These are phyloP conservation scores for Aspergillus costaricaensis DNA, from an alignment of 2,329 filamentous ascomycete species.

Conservation along the genomic window DNA sequence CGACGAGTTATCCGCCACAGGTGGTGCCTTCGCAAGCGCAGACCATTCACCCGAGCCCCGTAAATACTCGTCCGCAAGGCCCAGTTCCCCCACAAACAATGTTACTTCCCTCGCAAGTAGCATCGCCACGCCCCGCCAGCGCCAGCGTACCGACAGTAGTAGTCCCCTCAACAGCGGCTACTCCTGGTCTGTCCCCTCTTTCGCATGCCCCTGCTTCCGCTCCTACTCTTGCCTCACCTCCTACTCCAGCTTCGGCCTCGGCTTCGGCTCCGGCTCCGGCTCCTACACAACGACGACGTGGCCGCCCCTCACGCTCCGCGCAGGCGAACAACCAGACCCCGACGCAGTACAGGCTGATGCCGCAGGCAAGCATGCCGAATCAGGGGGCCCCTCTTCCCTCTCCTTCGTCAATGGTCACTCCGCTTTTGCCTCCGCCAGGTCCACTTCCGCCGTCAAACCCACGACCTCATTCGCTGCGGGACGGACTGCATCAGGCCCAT, in stretches of 20 bases:
- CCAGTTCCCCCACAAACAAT: not conserved
- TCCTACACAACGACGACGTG: not conserved
- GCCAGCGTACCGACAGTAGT: not conserved
- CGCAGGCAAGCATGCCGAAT: not conserved
- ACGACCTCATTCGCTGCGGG: conserved; percentile 48
- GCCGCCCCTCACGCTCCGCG: not conserved
- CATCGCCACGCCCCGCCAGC: not conserved
- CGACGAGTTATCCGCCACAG: not conserved
- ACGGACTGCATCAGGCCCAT: conserved; percentile 61
- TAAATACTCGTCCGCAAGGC: not conserved
- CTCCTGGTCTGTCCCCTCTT: not conserved
- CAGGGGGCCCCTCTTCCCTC: not conserved
- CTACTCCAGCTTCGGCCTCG: not conserved
- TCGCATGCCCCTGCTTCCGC: not conserved
- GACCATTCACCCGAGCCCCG: not conserved
- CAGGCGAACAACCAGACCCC: not conserved
- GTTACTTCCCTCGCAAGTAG: conserved; percentile 4
- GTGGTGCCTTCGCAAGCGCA: not conserved
- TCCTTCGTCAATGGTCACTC: not conserved
- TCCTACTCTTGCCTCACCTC: not conserved
- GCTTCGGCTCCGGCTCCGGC: not conserved
- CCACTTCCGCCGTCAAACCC: conserved; percentile 39
- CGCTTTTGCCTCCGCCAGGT: conserved; percentile 41
- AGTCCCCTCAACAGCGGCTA: not conserved
- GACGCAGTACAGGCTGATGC: not conserved